Conservation (phyloP, 2,329 filamentous ascomycete species). For the Beauveria varroae region DNA sequence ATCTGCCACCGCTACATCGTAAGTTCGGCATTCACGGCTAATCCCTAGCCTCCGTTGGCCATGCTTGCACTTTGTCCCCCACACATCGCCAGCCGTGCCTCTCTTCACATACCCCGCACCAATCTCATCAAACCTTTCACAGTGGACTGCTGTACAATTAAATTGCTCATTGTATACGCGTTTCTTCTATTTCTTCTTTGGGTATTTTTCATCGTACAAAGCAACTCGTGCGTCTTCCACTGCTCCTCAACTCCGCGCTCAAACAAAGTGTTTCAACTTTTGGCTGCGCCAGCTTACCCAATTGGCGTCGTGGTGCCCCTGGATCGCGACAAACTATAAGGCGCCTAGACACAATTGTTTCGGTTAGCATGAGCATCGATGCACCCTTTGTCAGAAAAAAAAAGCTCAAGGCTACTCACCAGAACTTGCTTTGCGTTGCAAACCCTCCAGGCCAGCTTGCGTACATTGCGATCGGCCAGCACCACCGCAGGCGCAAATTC, state of each 20-base stretch:
- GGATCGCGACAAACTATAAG: conserved; percentile 63
- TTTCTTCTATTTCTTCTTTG: background rate
- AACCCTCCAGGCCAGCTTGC: conserved; percentile 87
- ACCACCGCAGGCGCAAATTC: conserved; percentile 93
- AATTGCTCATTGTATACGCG: background rate
- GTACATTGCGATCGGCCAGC: conserved; percentile 81
- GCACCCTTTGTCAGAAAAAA: background rate
- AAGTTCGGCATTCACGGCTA: too few species aligned
- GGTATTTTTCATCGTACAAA: background rate
- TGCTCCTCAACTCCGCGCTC: background rate
- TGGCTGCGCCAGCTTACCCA: conserved; percentile 18
- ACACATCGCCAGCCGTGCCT: background rate
- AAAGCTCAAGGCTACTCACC: conserved; percentile 44
- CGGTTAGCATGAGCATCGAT: conserved; percentile 10
- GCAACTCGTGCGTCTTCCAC: background rate
- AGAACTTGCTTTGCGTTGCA: conserved; percentile 93
- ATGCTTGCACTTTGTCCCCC: conserved; percentile 3
- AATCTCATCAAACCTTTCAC: background rate
- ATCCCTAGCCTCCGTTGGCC: background rate
- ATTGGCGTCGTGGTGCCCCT: conserved; percentile 53
- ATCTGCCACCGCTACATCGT: too few species aligned
- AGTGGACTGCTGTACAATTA: background rate
- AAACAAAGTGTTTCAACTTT: background rate
- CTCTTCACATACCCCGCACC: background rate
- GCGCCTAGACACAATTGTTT: conserved; percentile 42